Percentiles rank a stretch among this genome's conserved stretches.
phyloP scores from a whole-genome alignment of 2,329 filamentous ascomycete species.

The Penicillium sp. region DNA sequence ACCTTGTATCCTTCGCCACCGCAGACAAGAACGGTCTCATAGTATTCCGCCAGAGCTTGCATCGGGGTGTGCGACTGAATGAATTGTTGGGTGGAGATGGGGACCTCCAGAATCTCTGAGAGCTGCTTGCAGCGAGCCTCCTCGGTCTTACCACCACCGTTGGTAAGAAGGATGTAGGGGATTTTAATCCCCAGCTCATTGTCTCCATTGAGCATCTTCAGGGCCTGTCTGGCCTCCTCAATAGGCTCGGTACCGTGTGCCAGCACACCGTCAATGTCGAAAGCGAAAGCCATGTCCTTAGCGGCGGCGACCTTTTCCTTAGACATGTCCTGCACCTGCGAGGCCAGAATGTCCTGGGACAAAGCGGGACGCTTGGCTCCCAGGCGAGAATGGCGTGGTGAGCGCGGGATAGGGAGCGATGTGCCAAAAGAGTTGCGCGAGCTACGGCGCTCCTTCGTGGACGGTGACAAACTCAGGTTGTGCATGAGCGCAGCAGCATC shows the following conservation, averaged over 20 bases:
- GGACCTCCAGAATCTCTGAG: conserved; percentile 60
- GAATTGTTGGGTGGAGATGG: conserved; percentile 67
- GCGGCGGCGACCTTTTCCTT: conserved; percentile 62
- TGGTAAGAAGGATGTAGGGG: conserved; percentile 69
- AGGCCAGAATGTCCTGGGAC: conserved; percentile 62
- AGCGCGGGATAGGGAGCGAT: conserved; percentile 66
- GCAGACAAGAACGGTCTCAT: conserved; percentile 69
- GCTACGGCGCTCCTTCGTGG: conserved; percentile 61
- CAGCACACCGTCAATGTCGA: conserved; percentile 65
- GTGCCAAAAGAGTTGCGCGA: conserved; percentile 74
- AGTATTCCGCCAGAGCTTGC: conserved; percentile 71
- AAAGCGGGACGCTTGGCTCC: conserved; percentile 55
- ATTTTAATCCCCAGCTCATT: conserved; percentile 77
- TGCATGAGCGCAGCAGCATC: conserved; percentile 69
- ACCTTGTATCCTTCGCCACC: conserved; percentile 72
- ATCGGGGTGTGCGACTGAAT: conserved; percentile 74
- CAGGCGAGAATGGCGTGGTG: conserved; percentile 64
- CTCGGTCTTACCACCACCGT: conserved; percentile 69
- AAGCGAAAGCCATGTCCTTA: conserved; percentile 78
- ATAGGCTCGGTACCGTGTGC: conserved; percentile 69
- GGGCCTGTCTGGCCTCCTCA: conserved; percentile 60
- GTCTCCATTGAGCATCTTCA: conserved; percentile 69
- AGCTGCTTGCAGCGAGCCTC: conserved; percentile 61
- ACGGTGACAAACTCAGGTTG: conserved; percentile 63
- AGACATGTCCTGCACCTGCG: conserved; percentile 65